Evolutionary conservation across 805 yeast species (phyloP), one percentile per base, ranked within the genome.

Genomic region (Yarrowia hollandica): DNA sequence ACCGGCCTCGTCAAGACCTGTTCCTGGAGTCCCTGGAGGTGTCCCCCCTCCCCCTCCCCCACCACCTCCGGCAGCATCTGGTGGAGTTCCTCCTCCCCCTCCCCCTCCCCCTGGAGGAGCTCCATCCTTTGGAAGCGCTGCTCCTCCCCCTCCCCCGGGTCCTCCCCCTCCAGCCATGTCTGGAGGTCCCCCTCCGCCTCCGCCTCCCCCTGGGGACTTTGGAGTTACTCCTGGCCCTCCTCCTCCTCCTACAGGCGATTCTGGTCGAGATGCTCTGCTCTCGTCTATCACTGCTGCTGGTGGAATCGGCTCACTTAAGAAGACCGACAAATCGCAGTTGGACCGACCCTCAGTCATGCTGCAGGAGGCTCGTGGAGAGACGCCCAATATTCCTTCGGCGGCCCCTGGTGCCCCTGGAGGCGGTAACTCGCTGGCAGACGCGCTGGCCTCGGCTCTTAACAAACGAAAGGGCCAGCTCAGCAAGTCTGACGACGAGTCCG

Each of bases 221-320:
- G 72, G 77, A 14, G 63, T 68, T 6, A 65, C 72, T 4, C 70
- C 68, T 19, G 69, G 68, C 5, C 76, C 79, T 11, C 72, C 79
- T 4, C 73, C 77, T 4, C 77, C 77, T 12, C 75, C 67, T 60
- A 72, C 65, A 48, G 82, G 74, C 4, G 90, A 79, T 64, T 73
- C 75, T 1, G 85, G 84, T 0, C 77, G 96, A 65, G 96, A 88
- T 70, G 96, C 96, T 0, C 77, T 92, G 38, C 75, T 92, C 61
- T 88, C 95, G 0, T 89, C 97, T 0, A 92, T 92, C 64, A 79
- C 96, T 65, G 82, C 85, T 34, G 84, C 96, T 0, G 86, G 84
- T 12, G 91, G 92, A 33, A 34, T 91, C 4, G 85, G 86, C 0
- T 67, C 82, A 5, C 78, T 92, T 64, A 82, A 78, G 63, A 89